Percentiles rank a stretch among this genome's conserved stretches.
These are phyloP conservation scores for Centella asiatica DNA, from an alignment of 129 eudicot genomes.

Conservation along the genomic window DNA sequence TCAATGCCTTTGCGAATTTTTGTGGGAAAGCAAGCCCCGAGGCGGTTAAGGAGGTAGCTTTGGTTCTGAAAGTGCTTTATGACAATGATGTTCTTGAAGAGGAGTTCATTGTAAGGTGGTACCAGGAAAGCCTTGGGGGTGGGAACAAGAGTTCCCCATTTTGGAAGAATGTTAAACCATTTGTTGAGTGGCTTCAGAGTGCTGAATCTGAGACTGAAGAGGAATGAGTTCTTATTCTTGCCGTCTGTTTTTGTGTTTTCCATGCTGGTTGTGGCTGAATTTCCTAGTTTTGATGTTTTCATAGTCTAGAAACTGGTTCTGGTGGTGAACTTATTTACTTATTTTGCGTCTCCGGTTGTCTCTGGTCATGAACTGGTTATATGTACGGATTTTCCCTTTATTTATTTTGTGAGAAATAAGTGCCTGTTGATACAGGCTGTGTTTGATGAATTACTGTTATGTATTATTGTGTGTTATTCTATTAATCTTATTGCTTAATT, in stretches of 20 bases:
- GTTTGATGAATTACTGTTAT: too few species aligned
- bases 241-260: not conserved
- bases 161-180: constrained; percentile 63
- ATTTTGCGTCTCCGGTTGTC: not conserved
- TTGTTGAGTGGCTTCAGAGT: constrained; percentile 68
- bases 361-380: not conserved
- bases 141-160: constrained; percentile 22
- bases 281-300: not conserved
- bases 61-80: constrained; percentile 48
- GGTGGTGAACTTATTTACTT: not conserved
- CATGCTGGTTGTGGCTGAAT: not conserved
- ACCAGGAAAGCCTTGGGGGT: constrained; percentile 32
- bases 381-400: too few species aligned
- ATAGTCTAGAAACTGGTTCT: too few species aligned
- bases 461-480: too few species aligned
- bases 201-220: constrained; percentile 61
- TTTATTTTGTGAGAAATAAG: not conserved
- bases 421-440: not conserved
- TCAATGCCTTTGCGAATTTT: constrained; percentile 41
- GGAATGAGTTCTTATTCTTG: constrained; percentile 17
- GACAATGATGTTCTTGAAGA: constrained; percentile 53
- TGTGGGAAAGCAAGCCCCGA: constrained; percentile 38
- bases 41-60: constrained; percentile 50
- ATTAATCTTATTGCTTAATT: too few species aligned
- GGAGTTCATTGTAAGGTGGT: constrained; percentile 50